Percentiles rank a stretch among this genome's conserved stretches.
phyloP scores from a whole-genome alignment of 2,329 filamentous ascomycete species.

The Venturia pyrina region DNA sequence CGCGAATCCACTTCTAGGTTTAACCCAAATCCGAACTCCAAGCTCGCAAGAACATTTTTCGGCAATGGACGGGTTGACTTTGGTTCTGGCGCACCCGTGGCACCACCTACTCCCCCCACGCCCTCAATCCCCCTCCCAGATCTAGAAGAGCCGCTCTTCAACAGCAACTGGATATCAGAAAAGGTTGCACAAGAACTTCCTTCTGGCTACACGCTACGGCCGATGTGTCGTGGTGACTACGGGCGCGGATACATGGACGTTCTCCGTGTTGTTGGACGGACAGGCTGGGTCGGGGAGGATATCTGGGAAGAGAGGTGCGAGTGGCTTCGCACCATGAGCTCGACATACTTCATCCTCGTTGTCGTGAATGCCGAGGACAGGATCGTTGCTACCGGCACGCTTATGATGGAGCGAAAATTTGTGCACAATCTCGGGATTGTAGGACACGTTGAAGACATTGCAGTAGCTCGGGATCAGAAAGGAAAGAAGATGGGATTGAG shows the following conservation, averaged over 20 bases:
- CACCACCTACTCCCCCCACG: slow-evolving; percentile 5
- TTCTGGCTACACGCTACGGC: slow-evolving; percentile 16
- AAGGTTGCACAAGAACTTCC: slow-evolving; percentile 16
- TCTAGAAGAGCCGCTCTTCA: slow-evolving; percentile 13
- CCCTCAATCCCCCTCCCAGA: slow-evolving; percentile 9
- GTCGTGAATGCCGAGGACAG: slow-evolving; percentile 14
- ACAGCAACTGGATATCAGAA: slow-evolving; percentile 12
- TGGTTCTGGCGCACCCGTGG: slow-evolving; percentile 2
- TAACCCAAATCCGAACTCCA: slow-evolving; percentile 9
- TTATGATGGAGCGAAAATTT: slow-evolving; percentile 17
- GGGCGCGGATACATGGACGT: slow-evolving; percentile 16
- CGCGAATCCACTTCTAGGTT: slow-evolving; percentile 6
- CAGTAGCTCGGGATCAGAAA: slow-evolving; percentile 16
- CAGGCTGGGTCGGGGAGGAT: slow-evolving; percentile 14
- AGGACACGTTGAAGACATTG: slow-evolving; percentile 18
- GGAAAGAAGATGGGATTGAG: slow-evolving; percentile 19
- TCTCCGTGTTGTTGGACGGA: slow-evolving; percentile 13
- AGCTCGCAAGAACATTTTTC: slow-evolving; percentile 10
- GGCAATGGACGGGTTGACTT: slow-evolving; percentile 7
- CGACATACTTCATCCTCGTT: slow-evolving; percentile 16
- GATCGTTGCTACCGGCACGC: slow-evolving; percentile 16
- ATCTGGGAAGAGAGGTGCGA: slow-evolving; percentile 17
- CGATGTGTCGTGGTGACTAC: slow-evolving; percentile 16
- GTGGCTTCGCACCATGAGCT: slow-evolving; percentile 14
- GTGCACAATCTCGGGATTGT: slow-evolving; percentile 11